Evolutionary conservation across 2,329 filamentous ascomycete genomes (phyloP), one percentile per base, ranked within the genome.

Genomic region (Arachnomyces sp.): DNA sequence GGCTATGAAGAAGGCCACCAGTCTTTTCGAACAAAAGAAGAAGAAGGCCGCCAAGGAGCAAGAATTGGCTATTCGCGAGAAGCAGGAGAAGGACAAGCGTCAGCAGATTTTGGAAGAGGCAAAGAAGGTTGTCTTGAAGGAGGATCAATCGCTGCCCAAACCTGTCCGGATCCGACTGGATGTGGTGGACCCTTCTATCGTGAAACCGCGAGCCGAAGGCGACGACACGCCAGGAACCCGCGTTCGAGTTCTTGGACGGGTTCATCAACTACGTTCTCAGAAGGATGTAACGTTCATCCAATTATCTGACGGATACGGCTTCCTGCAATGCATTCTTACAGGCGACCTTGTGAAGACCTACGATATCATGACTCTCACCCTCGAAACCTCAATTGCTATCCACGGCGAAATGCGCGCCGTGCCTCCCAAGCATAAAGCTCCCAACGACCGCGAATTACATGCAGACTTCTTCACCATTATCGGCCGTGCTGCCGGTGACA

Each of bases 301-400:
- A n/a, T 70, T 95, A 48, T 74, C 81, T 47, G 86, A 93, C 59
- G 89, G 89, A 43, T 86, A 89, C 56, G 86, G 84, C 39, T 81
- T 82, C 56, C 73, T 96, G 61, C 88, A 95, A 71, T 89, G 86
- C 57, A 75, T 95, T 46, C 70, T 95, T 51, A 76, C 79, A 3
- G 88, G 88, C 42, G 75, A 87, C 47, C 74, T 96, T 53, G 83
- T 86, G 51, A 88, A 87, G 72, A 90, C 86, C n/a, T 93, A 93
- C 69, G 87, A 94, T 57, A 85, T 86, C 46, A 71, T 94, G 52
- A 88, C 84, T 16, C 77, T 95, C 52, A 86, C 86, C 25, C 80
- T 84, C 47, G 88, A 90, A 67, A 92, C 87, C n/a, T 86, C 86
- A 38, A 79, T 95, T 57, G 80, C 81, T 54, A 78, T 95, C 43